Evolutionary conservation across 2,329 filamentous ascomycete genomes (phyloP), one percentile per base, ranked within the genome.

Genomic region (Fusarium liriodendri): DNA sequence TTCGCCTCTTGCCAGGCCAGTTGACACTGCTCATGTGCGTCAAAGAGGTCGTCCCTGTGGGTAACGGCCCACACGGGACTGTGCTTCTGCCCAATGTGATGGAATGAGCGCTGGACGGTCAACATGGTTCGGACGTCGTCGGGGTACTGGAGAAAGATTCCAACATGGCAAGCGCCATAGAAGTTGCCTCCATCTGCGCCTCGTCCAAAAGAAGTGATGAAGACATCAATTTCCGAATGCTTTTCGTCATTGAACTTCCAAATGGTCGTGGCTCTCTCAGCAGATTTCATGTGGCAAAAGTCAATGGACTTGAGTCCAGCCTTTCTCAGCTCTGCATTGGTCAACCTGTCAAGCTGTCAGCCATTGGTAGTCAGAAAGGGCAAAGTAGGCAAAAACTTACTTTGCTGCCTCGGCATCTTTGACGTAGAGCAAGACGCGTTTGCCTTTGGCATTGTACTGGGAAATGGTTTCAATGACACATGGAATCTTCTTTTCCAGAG

Each of bases 191-290:
- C 22, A 20, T 2, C 18, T 4, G 18, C 45, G 2, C 62, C 16
- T 2, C 18, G 8, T 7, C 13, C 16, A 5, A 47, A 67, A 1
- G 64, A 64, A 6, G 59, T 64, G 29, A 67, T 50, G 6, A 67
- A 7, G 2, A 4, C 60, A 8, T 67, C 61, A 10, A 27, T 29
- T 0, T 5, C 11, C 3, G 20, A 45, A 7, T 38, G 16, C 1
- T 13, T 6, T 0, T 3, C 1, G 4, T 50, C 32, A 32, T 57
- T 64, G 38, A 64, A 67, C 3, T 10, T 2, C 5, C 1, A 1
- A 13, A 22, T 14, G 22, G 16, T 10, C 0, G 4, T 1, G 0
- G 2, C 3, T 4, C 35, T 32, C 1, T 58, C 37, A 1, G 11
- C 6, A 6, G 14, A 20, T 6, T 3, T 10, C 14, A 27, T 25